phyloP scores from a whole-genome alignment of 495 filamentous ascomycete genomes.

The Aspergillus panamensis region DNA sequence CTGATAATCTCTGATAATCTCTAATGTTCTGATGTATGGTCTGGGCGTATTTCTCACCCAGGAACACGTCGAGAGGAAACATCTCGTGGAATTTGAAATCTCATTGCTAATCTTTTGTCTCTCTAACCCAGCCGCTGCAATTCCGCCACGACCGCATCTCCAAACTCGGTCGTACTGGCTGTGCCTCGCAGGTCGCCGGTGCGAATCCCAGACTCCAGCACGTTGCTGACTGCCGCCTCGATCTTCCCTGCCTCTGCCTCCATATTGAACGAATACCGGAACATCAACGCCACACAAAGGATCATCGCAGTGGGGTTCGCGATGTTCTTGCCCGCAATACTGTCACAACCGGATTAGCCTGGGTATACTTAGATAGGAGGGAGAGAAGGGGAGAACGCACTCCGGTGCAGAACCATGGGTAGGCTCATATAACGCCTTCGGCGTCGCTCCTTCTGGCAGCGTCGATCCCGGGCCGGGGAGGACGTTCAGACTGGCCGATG shows the following conservation, averaged over 20 bases:
- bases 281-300: slow-evolving; percentile 86
- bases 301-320: slow-evolving; percentile 76
- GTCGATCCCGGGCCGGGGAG: slow-evolving; percentile 37
- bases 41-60: no score
- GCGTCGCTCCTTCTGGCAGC: slow-evolving; percentile 1
- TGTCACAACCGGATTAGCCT: slow-evolving; percentile 3
- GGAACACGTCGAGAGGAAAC: no score
- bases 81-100: no score
- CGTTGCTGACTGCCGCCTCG: slow-evolving; percentile 74
- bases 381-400: slow-evolving; percentile 24
- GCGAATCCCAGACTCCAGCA: slow-evolving; percentile 68
- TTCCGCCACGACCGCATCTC: slow-evolving; percentile 74
- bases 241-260: slow-evolving; percentile 67
- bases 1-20: no score
- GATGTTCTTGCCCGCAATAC: slow-evolving; percentile 38
- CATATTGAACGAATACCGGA: slow-evolving; percentile 80
- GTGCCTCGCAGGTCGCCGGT: slow-evolving; percentile 80
- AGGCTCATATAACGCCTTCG: slow-evolving; percentile 41
- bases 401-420: slow-evolving; percentile 42
- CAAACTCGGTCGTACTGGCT: slow-evolving; percentile 70
- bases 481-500: slow-evolving; percentile 48
- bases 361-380: not conserved
- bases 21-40: no score
- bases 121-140: slow-evolving; percentile 32
- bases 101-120: no score